A percentile compares a stretch with the other conserved stretches of the same genome.
Evolutionary conservation across 2,329 filamentous ascomycete species (phyloP).

Genomic region (Didymella arachidicola): DNA sequence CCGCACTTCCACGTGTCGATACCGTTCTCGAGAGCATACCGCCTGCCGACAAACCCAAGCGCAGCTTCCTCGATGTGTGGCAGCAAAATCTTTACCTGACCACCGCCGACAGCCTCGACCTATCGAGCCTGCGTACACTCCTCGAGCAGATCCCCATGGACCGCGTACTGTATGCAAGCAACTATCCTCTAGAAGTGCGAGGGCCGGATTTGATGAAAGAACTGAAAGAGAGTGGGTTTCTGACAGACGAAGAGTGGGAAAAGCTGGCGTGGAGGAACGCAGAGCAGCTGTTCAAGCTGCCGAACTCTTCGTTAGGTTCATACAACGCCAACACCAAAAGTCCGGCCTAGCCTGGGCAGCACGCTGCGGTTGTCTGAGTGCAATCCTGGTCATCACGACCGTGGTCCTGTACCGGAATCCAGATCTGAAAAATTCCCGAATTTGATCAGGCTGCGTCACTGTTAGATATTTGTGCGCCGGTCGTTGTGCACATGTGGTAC

Average conservation of each 20-base stretch:
- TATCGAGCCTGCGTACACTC: constrained; percentile 57
- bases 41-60: constrained; percentile 27
- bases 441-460: not conserved
- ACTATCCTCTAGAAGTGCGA: constrained; percentile 64
- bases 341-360: constrained; percentile 7
- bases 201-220: constrained; percentile 60
- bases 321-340: constrained; percentile 5
- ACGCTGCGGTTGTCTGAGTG: not conserved
- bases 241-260: constrained; percentile 59
- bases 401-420: not conserved
- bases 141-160: constrained; percentile 58
- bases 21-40: constrained; percentile 35
- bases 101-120: constrained; percentile 62
- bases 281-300: constrained; percentile 43
- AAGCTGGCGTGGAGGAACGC: constrained; percentile 62
- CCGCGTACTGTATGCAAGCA: constrained; percentile 63
- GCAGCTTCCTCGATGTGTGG: constrained; percentile 60
- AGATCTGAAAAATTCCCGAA: not conserved
- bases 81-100: constrained; percentile 66
- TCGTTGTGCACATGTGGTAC: too few species aligned
- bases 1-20: constrained; percentile 60
- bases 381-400: not conserved
- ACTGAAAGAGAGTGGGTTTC: constrained; percentile 58
- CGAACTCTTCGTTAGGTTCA: not conserved
- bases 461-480: too few species aligned